Evolutionary conservation across 768 basidiomycete species (phyloP).

Genomic region (Mycena maculata): DNA sequence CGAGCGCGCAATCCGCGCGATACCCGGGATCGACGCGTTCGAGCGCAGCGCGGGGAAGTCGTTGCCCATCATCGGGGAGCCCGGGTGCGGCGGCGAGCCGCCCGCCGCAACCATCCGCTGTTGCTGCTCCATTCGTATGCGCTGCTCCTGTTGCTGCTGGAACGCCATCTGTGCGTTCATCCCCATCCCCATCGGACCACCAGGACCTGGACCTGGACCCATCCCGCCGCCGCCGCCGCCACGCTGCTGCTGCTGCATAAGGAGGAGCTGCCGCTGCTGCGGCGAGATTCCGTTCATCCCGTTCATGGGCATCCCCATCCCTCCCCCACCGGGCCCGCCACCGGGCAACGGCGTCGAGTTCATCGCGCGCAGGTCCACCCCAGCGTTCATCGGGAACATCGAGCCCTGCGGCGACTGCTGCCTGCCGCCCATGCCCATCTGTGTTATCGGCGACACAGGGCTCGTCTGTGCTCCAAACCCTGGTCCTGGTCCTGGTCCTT

Average conservation of each 20-base stretch:
- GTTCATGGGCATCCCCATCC: constrained; percentile 42
- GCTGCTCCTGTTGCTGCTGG: constrained; percentile 30
- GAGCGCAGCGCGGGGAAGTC: constrained; percentile 66
- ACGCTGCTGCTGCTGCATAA: constrained; percentile 45
- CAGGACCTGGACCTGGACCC: constrained; percentile 37
- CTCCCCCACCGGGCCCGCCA: constrained; percentile 38
- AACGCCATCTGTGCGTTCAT: constrained; percentile 39
- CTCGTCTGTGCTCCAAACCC: constrained; percentile 38
- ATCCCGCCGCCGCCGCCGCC: constrained; percentile 41
- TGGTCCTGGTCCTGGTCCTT: too few relatives aligned
- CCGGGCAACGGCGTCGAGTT: constrained; percentile 39
- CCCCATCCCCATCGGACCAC: constrained; percentile 38
- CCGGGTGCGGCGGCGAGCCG: constrained; percentile 56
- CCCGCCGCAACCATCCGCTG: constrained; percentile 45
- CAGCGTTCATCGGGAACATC: constrained; percentile 34
- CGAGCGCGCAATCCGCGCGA: constrained; percentile 79
- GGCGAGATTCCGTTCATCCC: constrained; percentile 42
- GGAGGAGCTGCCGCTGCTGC: constrained; percentile 36
- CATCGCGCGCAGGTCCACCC: constrained; percentile 38
- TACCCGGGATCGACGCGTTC: constrained; percentile 74
- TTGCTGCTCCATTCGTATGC: constrained; percentile 27
- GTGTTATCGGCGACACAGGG: constrained; percentile 39
- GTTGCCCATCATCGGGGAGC: constrained; percentile 57
- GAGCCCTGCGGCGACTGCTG: constrained; percentile 34
- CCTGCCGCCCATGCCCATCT: constrained; percentile 40